Base-by-base conservation (phyloP, 305 asterid genomes). In the Solanum hybrid region DNA sequence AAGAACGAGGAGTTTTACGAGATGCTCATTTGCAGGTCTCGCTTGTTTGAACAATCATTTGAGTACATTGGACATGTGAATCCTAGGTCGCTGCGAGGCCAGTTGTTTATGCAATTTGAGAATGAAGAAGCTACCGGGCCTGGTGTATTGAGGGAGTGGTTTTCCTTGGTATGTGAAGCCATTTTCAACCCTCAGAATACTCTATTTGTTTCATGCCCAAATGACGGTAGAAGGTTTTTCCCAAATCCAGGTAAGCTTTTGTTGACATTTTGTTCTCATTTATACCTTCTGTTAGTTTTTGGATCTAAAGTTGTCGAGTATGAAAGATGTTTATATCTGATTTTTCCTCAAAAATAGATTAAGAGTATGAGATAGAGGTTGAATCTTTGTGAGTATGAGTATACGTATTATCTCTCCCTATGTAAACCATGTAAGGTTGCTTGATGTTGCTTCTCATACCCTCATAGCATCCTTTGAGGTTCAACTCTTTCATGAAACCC, bases 81-180 rank as follows among this genome's bases (percentile, higher is more conserved):
- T 7, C 79, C 93, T 76, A 92, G 89, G 2, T 86, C 94, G 39
- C 91, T 97, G 86, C 97, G 94, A 29, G 92, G 95, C 88, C 97
- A 98, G 65, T 93, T 97, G 37, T 95, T 94, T 90, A 92, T 97
- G 96, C 98, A 95, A 95, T 97, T 97, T 95, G 96, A 96, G 93
- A 93, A 96, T 80, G 99, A 96, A 93, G 96, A 93, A 90, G 97
- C 99, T 87, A 94, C 98, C 4, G 99, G 98, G 15, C 98, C 34
- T 26, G 85, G 99, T 68, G 98, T 97, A 22, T 72, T 72, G 78
- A 72, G 78, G 78, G 99, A 97, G 91, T 97, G 99, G 99, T 96
- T 97, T 94, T 91, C 92, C 91, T 93, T 94, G 94, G 97, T 97
- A 73, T 95, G 95, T 93, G 98, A 95, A 92, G 97, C 94, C 61